These are phyloP conservation scores for Pisolithus marmoratus DNA, from an alignment of 768 basidiomycete species.

Conservation along the genomic window DNA sequence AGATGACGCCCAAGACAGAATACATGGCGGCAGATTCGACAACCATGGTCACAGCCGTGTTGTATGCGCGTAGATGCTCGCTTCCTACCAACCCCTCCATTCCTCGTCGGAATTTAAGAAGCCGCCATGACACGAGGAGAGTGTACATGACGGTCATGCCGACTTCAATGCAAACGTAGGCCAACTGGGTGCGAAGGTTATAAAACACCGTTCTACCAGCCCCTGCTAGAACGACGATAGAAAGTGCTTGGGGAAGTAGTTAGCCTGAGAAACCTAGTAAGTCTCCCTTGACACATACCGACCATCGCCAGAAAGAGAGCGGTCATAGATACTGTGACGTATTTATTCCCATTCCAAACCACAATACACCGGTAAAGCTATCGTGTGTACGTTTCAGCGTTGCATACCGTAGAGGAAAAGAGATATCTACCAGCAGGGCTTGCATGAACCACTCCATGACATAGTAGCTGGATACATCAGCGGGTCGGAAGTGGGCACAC, in stretches of 20 bases:
- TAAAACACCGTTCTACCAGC: slow-evolving; percentile 11
- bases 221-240: slow-evolving; percentile 11
- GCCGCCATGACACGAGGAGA: slow-evolving; percentile 22
- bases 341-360: slow-evolving; percentile 12
- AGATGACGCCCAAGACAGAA: slow-evolving; percentile 21
- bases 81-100: slow-evolving; percentile 10
- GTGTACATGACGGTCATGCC: slow-evolving; percentile 25
- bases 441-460: slow-evolving; percentile 29
- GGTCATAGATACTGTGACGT: slow-evolving; percentile 12
- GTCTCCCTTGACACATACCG: slow-evolving; percentile 3
- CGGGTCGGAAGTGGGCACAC: not conserved
- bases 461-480: slow-evolving; percentile 13
- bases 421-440: slow-evolving; percentile 11
- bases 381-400: not conserved
- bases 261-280: not conserved
- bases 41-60: slow-evolving; percentile 24
- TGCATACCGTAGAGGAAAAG: not conserved
- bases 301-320: slow-evolving; percentile 8
- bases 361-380: slow-evolving; percentile 8
- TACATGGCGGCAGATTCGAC: slow-evolving; percentile 33
- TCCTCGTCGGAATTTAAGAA: slow-evolving; percentile 16
- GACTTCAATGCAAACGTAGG: slow-evolving; percentile 26
- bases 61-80: slow-evolving; percentile 18
- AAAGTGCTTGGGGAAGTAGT: slow-evolving; percentile 7
- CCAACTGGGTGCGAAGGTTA: slow-evolving; percentile 14